Conservation (phyloP, 1,284 basidiomycete genomes). For the Cerioporus squamosus region DNA sequence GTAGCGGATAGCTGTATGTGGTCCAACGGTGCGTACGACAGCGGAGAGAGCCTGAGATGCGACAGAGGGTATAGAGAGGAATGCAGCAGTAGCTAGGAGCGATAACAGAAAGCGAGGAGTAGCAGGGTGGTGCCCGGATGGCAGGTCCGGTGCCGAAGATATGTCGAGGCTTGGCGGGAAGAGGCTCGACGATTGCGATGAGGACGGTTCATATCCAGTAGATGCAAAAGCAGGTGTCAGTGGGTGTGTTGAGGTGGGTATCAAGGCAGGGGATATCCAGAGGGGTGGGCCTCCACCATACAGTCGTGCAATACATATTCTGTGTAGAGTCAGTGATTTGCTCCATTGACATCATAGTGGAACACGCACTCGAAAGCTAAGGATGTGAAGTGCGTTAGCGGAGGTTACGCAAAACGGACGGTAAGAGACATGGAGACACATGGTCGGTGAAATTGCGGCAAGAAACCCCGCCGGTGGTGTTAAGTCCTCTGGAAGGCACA, state of each 20-base stretch:
- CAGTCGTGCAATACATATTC: conserved; percentile 81
- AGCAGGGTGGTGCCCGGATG: conserved; percentile 69
- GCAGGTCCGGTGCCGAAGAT: conserved; percentile 36
- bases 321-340: conserved; percentile 34
- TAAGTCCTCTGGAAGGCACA: not conserved
- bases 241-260: conserved; percentile 70
- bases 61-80: conserved; percentile 82
- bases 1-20: conserved; percentile 78
- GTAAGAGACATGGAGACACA: too few species aligned
- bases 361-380: conserved; percentile 46
- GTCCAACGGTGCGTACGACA: conserved; percentile 80
- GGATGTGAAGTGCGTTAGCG: not conserved
- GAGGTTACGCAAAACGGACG: too few species aligned
- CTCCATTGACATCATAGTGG: too few species aligned
- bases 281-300: conserved; percentile 87
- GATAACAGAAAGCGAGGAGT: conserved; percentile 86
- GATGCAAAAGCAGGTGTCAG: conserved; percentile 65
- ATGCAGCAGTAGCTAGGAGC: conserved; percentile 84
- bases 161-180: conserved; percentile 29
- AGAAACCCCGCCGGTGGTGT: too few species aligned
- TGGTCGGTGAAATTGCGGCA: too few species aligned
- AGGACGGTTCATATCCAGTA: conserved; percentile 27
- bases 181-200: conserved; percentile 21
- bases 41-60: conserved; percentile 76
- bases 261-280: conserved; percentile 65